phyloP scores from a whole-genome alignment of 495 filamentous ascomycete species.

The Penicillium nucicola region DNA sequence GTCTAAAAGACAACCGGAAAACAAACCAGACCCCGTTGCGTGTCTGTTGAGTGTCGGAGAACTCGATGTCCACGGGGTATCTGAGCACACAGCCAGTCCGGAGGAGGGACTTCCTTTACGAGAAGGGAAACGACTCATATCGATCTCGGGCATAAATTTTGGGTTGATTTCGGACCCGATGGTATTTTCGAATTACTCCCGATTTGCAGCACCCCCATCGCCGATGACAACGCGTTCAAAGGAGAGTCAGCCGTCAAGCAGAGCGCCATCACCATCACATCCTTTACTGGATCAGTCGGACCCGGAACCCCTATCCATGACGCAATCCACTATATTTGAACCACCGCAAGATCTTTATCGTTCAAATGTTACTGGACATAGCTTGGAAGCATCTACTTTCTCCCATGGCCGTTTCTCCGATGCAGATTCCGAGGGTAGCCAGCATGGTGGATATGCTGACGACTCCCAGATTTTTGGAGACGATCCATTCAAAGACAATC shows the following conservation, averaged over 20 bases:
- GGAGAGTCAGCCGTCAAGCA: conserved; percentile 30
- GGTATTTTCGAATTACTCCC: conserved; percentile 64
- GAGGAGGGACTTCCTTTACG: conserved; percentile 27
- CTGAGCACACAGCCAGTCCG: conserved; percentile 26
- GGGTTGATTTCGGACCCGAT: conserved; percentile 69
- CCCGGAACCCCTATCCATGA: conserved; percentile 36
- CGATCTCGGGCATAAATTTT: conserved; percentile 58
- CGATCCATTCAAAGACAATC: conserved; percentile 42
- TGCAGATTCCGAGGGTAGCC: conserved; percentile 35
- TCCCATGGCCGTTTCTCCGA: conserved; percentile 45
- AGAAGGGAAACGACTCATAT: conserved; percentile 64
- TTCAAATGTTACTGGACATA: conserved; percentile 1
- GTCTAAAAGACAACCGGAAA: conserved; percentile 37
- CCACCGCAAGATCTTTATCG: conserved; percentile 15
- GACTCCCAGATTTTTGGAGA: conserved; percentile 31
- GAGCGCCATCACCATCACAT: conserved; percentile 31
- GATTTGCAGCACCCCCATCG: conserved; percentile 59
- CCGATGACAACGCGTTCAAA: conserved; percentile 53
- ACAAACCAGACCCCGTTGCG: conserved; percentile 51
- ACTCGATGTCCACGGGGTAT: conserved; percentile 65
- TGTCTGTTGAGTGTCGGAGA: conserved; percentile 64
- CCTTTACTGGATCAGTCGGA: conserved; percentile 23
- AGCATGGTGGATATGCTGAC: conserved; percentile 25
- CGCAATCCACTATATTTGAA: conserved; percentile 41
- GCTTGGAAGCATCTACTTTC: conserved; percentile 32